Evolutionary conservation across 2,329 filamentous ascomycete genomes (phyloP).

Genomic region (Bipolaris bicolor): DNA sequence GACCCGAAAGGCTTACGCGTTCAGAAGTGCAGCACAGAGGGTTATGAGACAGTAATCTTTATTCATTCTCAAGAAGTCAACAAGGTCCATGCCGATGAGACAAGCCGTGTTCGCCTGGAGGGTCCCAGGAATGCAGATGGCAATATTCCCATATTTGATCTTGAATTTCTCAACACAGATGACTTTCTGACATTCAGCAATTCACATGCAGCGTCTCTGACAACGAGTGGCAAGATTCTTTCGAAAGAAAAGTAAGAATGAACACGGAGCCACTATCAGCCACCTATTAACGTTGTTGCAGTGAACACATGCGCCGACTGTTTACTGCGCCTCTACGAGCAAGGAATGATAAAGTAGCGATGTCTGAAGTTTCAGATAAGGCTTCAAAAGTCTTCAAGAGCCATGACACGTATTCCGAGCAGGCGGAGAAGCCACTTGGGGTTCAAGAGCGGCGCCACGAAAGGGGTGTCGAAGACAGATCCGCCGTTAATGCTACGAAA

Average conservation of each 20-base stretch:
- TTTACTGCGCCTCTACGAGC: slow-evolving; percentile 19
- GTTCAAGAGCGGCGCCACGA: background rate
- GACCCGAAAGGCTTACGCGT: slow-evolving; percentile 7
- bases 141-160: slow-evolving; percentile 23
- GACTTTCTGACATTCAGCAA: slow-evolving; percentile 22
- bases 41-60: background rate
- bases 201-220: background rate
- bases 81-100: slow-evolving; percentile 20
- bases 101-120: slow-evolving; percentile 26
- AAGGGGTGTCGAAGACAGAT: background rate
- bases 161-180: slow-evolving; percentile 24
- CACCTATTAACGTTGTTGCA: slow-evolving; percentile 11
- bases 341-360: slow-evolving; percentile 21
- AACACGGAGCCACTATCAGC: background rate
- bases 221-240: background rate
- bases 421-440: slow-evolving; percentile 2
- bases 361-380: slow-evolving; percentile 6
- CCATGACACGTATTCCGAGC: background rate
- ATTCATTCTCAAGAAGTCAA: slow-evolving; percentile 22
- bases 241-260: slow-evolving; percentile 4
- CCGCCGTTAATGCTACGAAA: background rate
- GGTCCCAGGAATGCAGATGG: slow-evolving; percentile 18
- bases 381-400: background rate
- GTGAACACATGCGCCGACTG: slow-evolving; percentile 18
- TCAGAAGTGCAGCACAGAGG: slow-evolving; percentile 3